Base-by-base conservation (phyloP, 1,139 yeast species). In the Yamadazyma blattariae region DNA sequence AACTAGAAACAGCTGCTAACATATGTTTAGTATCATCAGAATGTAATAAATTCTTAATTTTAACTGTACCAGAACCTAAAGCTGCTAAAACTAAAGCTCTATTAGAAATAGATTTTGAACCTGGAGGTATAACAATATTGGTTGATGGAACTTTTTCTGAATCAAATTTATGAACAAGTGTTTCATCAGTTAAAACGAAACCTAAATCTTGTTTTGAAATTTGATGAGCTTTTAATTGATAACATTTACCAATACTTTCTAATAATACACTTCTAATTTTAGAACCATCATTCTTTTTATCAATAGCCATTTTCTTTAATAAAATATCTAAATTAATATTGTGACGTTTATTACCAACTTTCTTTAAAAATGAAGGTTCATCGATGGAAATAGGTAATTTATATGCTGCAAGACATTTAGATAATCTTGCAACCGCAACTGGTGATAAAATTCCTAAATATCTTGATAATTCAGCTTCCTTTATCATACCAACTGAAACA, bases 11-110 rank as follows among this genome's bases (percentile, higher is more conserved):
- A 3, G 99, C 98, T 33, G 80, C 78, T 49, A 92, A 72, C 99
- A 92, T 92, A 54, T 87, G 92, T 47, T 85, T 89, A 12, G 97
- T 92, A 56, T 92, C 99, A 54, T 92, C 99, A 3, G 92, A 90
- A 55, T 92, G 97, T 40, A 92, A 74, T 52, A 92, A 67, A 60
- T 92, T 92, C 47, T 82, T 82, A 48, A 92, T 79, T 50, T 75
- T 77, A 52, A 95, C 90, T 24, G 82, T 76, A 28, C 98, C 97
- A 35, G 74, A 64, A 43, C 96, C 96, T 44, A 92, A 73, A 18
- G 98, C 95, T 30, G 98, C 97, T 46, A 92, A 69, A 15, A 92
- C 79, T 45, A 92, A 72, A 7, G 97, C 98, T 57, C 99, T 79
- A 57, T 92, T 92, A 11, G 97, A 89, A 43, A 92, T 92, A 3